Evolutionary conservation across 768 basidiomycete species (phyloP), one percentile per base, ranked within the genome.

Genomic region (Agrocybe chaxingu): DNA sequence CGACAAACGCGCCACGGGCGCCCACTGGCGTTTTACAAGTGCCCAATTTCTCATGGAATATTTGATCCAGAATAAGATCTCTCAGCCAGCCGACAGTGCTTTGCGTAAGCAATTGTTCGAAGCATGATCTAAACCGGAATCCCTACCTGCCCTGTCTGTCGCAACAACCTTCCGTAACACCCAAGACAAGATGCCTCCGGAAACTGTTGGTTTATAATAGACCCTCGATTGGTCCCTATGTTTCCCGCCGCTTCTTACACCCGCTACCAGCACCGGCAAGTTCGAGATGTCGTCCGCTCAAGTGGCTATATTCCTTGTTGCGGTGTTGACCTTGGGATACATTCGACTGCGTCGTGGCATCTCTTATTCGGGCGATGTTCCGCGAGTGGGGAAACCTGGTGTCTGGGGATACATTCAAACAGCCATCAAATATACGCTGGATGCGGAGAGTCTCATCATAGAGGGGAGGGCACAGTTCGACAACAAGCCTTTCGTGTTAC

Each of bases 321-420:
- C 55, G 24, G 13, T 62, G 45, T 19, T 66, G 2, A 47, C 37
- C 9, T 42, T 61, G 19, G 46, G 54, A 29, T 68, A 66, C 47
- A 48, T 57, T 45, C 66, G 67, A 8, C 57, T 71, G 44, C 47
- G 51, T 34, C 57, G 52, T 38, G 61, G 56, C 8, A 65, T 65
- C 33, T 62, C 63, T 33, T 67, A 69, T 41, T 51, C 65, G 19
- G 64, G 66, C 10, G 61, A 61, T 40, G 62, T 69, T 41, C 66
- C 68, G 45, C 66, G 69, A 10, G 50, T 70, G 34, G 69, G 71
- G 7, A 57, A 58, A 39, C 48, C 66, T 52, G 70, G 70, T 8
- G 62, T 68, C 40, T 48, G 66, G 41, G 69, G 70, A 34, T 71
- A 69, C 52, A 56, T 73, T 12, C 46, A 50, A 29, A 66, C 69